Percentiles rank a stretch among this genome's conserved stretches.
Conservation (phyloP, 345 rosid genomes). For the Excoecaria agallocha region DNA sequence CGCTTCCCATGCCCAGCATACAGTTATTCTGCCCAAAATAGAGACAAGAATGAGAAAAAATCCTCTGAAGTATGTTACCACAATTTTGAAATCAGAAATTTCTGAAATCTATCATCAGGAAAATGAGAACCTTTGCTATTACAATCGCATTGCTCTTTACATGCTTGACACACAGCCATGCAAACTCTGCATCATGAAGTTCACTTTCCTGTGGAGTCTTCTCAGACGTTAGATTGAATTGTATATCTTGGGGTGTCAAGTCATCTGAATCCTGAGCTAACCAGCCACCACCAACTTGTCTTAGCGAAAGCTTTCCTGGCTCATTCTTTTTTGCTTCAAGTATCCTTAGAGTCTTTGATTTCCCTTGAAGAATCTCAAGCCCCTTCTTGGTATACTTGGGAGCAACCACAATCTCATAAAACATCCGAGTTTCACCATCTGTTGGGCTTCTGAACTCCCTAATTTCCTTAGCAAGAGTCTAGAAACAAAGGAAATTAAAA, state of each 20-base stretch:
- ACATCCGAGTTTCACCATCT: conserved; percentile 95
- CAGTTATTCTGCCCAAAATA: conserved; percentile 61
- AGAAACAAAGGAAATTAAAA: conserved; percentile 12
- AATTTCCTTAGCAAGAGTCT: conserved; percentile 83
- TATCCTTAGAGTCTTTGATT: conserved; percentile 87
- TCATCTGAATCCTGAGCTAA: conserved; percentile 90
- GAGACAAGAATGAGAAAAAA: conserved; percentile 6
- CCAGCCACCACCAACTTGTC: conserved; percentile 96
- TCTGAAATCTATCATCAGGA: background rate
- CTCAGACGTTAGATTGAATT: conserved; percentile 60
- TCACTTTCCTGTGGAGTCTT: conserved; percentile 54
- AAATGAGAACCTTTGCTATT: conserved; percentile 67
- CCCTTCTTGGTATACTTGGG: conserved; percentile 79
- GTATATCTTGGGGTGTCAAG: conserved; percentile 68
- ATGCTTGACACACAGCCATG: conserved; percentile 96
- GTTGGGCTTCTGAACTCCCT: conserved; percentile 92
- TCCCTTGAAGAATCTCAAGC: conserved; percentile 84
- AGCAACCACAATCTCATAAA: conserved; percentile 92
- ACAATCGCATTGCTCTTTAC: conserved; percentile 97
- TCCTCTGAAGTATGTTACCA: background rate
- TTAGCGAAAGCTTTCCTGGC: conserved; percentile 74
- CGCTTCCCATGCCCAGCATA: conserved; percentile 98
- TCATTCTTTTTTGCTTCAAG: conserved; percentile 73
- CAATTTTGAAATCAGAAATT: background rate
- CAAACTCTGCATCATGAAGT: conserved; percentile 82